Evolutionary conservation across 768 basidiomycete genomes (phyloP).

Genomic region (Phanerodontia chrysosporium): DNA sequence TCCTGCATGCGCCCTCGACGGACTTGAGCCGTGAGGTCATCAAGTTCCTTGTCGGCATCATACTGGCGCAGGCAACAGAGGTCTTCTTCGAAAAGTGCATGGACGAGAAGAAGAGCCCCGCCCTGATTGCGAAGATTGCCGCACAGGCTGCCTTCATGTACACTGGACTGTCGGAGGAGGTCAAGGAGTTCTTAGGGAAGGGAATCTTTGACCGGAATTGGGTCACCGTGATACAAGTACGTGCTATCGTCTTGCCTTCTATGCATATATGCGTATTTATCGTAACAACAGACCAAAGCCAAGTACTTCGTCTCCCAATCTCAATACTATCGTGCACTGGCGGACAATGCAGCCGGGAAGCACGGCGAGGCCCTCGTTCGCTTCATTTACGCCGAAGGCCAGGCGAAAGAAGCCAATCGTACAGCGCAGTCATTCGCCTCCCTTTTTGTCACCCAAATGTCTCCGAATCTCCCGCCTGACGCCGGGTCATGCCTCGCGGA

Average conservation of each 20-base stretch:
- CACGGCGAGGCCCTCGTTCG: slow-evolving; percentile 87
- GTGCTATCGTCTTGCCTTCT: slow-evolving; percentile 14
- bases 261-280: slow-evolving; percentile 3
- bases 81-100: slow-evolving; percentile 93
- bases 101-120: slow-evolving; percentile 84
- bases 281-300: slow-evolving; percentile 66
- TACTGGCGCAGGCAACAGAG: slow-evolving; percentile 91
- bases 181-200: slow-evolving; percentile 95
- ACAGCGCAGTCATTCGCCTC: slow-evolving; percentile 65
- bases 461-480: slow-evolving; percentile 84
- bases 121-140: slow-evolving; percentile 79
- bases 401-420: slow-evolving; percentile 80
- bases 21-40: slow-evolving; percentile 93
- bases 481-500: slow-evolving; percentile 76
- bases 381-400: slow-evolving; percentile 67
- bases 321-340: slow-evolving; percentile 81
- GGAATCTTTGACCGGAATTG: slow-evolving; percentile 94
- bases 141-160: slow-evolving; percentile 83
- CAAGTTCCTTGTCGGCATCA: slow-evolving; percentile 85
- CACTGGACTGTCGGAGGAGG: slow-evolving; percentile 77
- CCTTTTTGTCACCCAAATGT: slow-evolving; percentile 65
- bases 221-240: slow-evolving; percentile 80
- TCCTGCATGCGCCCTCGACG: slow-evolving; percentile 93
- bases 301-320: slow-evolving; percentile 85
- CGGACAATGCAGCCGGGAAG: slow-evolving; percentile 70